A percentile compares a stretch with the other conserved stretches of the same genome.
Conservation (phyloP, 75 land plant genomes). For the Pinus taeda region DNA sequence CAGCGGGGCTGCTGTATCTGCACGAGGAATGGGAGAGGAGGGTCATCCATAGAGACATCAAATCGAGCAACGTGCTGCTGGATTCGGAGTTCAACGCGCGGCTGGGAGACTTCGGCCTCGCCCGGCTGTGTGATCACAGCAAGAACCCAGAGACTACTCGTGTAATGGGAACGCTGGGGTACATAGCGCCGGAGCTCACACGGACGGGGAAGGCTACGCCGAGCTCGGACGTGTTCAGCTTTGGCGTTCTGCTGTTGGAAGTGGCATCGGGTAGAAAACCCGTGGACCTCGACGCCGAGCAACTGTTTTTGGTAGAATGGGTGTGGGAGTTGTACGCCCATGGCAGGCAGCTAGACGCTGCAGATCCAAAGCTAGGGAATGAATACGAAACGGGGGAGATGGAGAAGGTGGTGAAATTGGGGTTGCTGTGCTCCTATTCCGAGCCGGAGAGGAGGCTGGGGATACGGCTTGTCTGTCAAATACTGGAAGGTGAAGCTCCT, state of each 20-base stretch:
- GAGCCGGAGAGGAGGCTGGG: conserved; percentile 15
- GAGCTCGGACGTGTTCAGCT: conserved; percentile 15
- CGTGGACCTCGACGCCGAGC: neutral
- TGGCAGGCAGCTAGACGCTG: neutral
- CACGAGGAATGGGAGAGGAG: conserved; percentile 29
- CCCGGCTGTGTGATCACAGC: conserved; percentile 26
- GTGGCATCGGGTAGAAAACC: conserved; percentile 19
- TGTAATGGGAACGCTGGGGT: conserved; percentile 31
- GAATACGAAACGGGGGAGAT: conserved; percentile 13
- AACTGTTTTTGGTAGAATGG: conserved; percentile 9
- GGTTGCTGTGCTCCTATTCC: conserved; percentile 26
- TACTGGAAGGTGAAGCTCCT: conserved; percentile 1
- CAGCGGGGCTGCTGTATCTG: conserved; percentile 17
- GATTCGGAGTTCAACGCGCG: conserved; percentile 19
- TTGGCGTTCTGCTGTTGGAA: conserved; percentile 33
- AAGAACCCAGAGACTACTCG: conserved; percentile 14
- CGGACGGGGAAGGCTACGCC: conserved; percentile 20
- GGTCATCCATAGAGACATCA: conserved; percentile 25
- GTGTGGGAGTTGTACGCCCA: conserved; percentile 13
- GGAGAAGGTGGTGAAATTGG: conserved; percentile 22
- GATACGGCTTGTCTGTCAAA: conserved; percentile 28
- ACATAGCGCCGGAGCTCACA: conserved; percentile 37
- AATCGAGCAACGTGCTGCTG: conserved; percentile 25
- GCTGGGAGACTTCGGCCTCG: conserved; percentile 33
- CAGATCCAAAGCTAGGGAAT: neutral